phyloP scores from a whole-genome alignment of 495 filamentous ascomycete species.

The Terfezia boudieri region DNA sequence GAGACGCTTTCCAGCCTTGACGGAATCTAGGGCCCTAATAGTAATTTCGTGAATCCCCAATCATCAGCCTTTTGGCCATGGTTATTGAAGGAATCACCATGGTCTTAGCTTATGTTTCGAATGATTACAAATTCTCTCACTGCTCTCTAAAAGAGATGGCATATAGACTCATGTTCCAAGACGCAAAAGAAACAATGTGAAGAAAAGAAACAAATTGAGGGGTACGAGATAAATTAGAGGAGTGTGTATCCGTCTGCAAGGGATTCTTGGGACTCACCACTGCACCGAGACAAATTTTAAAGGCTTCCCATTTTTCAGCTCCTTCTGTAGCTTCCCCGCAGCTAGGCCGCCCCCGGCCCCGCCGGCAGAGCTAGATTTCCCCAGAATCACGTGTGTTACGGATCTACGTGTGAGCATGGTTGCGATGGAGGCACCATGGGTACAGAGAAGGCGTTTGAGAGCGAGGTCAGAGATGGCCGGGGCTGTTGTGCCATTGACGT shows the following conservation, averaged over 20 bases:
- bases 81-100: no score
- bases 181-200: no score
- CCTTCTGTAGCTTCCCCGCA: slow-evolving; percentile 60
- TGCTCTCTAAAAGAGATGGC: no score
- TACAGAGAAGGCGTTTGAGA: slow-evolving; percentile 53
- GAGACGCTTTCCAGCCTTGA: slow-evolving; percentile 50
- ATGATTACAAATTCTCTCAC: no score
- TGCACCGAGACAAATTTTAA: slow-evolving; percentile 69
- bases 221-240: no score
- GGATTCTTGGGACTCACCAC: slow-evolving; percentile 35
- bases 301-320: slow-evolving; percentile 38
- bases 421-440: slow-evolving; percentile 48
- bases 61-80: no score
- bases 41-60: not conserved
- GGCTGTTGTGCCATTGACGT: slow-evolving; percentile 72
- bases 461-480: slow-evolving; percentile 67
- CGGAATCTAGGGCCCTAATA: slow-evolving; percentile 51
- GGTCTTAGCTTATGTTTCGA: no score
- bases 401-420: slow-evolving; percentile 42
- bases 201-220: no score
- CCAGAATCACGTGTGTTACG: slow-evolving; percentile 77
- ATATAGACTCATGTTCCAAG: no score
- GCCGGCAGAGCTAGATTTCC: slow-evolving; percentile 16
- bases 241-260: no score
- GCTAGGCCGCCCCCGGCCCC: slow-evolving; percentile 54